Percentiles rank a stretch among this genome's conserved stretches.
Evolutionary conservation across 1,284 basidiomycete genomes (phyloP).

Genomic region (Austroboletus niveus): DNA sequence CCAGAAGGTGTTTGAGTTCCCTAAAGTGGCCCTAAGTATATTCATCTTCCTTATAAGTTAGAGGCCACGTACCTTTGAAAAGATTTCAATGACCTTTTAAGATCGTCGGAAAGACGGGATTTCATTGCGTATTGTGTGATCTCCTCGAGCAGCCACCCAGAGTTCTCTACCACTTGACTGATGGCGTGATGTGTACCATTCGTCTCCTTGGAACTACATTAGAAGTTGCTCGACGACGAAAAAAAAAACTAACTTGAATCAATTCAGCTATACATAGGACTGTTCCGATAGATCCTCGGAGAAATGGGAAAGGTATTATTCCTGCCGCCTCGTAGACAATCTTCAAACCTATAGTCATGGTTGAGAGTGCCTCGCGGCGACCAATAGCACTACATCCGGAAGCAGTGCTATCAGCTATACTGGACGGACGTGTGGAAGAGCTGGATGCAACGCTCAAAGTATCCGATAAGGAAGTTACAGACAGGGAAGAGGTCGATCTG

Average conservation of each 20-base stretch:
- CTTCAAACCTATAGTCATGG: constrained; percentile 10
- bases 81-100: not conserved
- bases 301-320: constrained; percentile 2
- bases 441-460: not conserved
- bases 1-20: constrained; percentile 13
- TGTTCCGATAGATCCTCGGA: constrained; percentile 14
- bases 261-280: constrained; percentile 9
- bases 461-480: not conserved
- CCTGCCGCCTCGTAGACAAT: constrained; percentile 12
- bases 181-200: constrained; percentile 18
- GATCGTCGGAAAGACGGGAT: not conserved
- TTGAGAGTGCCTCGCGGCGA: constrained; percentile 5
- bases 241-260: constrained; percentile 8
- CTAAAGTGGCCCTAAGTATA: not conserved
- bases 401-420: not conserved
- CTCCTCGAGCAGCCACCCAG: constrained; percentile 17
- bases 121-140: constrained; percentile 2
- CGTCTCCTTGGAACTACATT: constrained; percentile 10
- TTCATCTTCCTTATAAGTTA: not conserved
- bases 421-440: not conserved
- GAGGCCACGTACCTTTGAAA: constrained; percentile 8
- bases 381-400: constrained; percentile 5
- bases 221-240: accelerated
- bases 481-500: not conserved
- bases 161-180: constrained; percentile 12